phyloP scores from a whole-genome alignment of 768 basidiomycete species.

The Bullera alba region DNA sequence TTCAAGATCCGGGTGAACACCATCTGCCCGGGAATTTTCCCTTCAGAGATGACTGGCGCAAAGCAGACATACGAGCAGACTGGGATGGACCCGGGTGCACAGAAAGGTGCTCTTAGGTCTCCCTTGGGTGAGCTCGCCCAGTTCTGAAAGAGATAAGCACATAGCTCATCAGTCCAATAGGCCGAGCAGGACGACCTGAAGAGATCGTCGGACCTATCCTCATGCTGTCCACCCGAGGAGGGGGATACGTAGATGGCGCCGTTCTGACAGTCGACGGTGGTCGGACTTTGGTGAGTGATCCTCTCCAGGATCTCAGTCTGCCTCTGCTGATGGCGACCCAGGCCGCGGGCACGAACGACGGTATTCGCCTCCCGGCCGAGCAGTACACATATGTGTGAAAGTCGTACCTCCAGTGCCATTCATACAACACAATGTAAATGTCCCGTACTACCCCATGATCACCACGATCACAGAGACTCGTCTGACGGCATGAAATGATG shows the following conservation, averaged over 20 bases:
- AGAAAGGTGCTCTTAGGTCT: constrained; percentile 15
- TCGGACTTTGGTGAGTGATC: constrained; percentile 24
- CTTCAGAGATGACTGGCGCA: constrained; percentile 41
- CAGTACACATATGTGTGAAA: too few relatives aligned
- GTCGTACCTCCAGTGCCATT: too few relatives aligned
- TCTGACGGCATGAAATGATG: constrained; percentile 22
- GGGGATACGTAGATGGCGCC: constrained; percentile 38
- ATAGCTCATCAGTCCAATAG: constrained; percentile 6
- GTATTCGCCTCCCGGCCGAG: constrained; percentile 18
- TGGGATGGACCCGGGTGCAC: constrained; percentile 6
- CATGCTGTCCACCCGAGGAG: constrained; percentile 27
- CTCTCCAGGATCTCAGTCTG: too few relatives aligned
- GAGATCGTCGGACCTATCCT: constrained; percentile 42
- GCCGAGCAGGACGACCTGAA: constrained; percentile 36
- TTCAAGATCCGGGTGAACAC: constrained; percentile 45
- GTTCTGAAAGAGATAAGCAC: background rate
- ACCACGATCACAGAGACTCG: too few relatives aligned
- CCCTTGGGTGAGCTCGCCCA: constrained; percentile 18
- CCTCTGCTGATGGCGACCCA: background rate
- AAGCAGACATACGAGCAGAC: constrained; percentile 17
- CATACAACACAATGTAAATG: too few relatives aligned
- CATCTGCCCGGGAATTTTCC: constrained; percentile 44
- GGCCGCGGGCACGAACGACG: constrained; percentile 21
- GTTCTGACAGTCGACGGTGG: constrained; percentile 36
- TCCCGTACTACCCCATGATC: too few relatives aligned